Evolutionary conservation across 257 asterid genomes (phyloP), one percentile per base, ranked within the genome.

Genomic region (Linaria vulgaris): DNA sequence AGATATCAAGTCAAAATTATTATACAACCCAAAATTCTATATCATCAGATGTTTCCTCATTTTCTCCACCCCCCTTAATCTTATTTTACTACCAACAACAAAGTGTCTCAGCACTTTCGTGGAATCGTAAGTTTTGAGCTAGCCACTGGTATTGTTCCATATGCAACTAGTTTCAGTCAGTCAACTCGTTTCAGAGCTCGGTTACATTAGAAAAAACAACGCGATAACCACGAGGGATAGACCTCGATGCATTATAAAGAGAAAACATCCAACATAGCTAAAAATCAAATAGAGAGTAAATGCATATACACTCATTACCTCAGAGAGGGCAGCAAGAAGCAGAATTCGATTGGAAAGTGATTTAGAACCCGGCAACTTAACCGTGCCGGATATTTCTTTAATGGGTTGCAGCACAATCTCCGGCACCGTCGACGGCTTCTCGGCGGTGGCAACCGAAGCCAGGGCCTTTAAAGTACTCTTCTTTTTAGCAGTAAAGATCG

Each of bases 311-410:
- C 41, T 48, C n/a, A 58, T 63, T 63, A 94, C 99, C 97, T 94
- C 90, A 59, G 96, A 79, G 49, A 91, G 89, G 56, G 99, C 97
- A 72, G 99, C 99, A 49, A 94, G 95, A 58, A 94, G 97, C 43
- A 94, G 87, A 82, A 94, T 81, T 38, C 99, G 87, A 79, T 94
- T 94, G 65, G 99, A 94, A 37, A 94, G 94, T 16, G 99, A 94
- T 56, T 94, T 94, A 6, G 99, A 94, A 46, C 99, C 99, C 27
- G 99, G 99, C 78, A 94, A 78, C 82, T 90, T 94, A 51, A 94
- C 99, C 3, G 80, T 79, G 14, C 99, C 99, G 12, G 99, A 90
- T 23, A 94, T 85, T 24, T 94, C 90, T 70, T 78, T 81, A 66
- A 94, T 94, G 38, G 99, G 99, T 56, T 85, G 87, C 78, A 94